Evolutionary conservation across 2,329 filamentous ascomycete species (phyloP).

Genomic region (Lachnellula suecica): DNA sequence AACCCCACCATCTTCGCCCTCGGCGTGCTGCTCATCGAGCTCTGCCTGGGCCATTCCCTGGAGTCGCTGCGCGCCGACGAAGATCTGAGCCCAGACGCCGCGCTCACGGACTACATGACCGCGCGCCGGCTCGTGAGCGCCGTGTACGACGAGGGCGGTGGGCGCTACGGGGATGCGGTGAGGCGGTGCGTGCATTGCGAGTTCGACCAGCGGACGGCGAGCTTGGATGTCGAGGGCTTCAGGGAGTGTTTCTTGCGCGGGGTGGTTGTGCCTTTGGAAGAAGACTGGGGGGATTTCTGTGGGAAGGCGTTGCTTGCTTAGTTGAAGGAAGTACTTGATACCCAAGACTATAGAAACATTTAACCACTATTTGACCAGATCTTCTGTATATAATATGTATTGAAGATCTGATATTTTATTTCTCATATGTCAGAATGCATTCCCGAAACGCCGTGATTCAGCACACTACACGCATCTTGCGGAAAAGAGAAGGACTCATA

Average conservation of each 20-base stretch:
- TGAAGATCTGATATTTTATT: no score
- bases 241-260: not conserved
- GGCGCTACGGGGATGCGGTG: conserved; percentile 3
- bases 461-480: no score
- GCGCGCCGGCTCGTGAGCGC: conserved; percentile 1
- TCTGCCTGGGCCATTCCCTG: not conserved
- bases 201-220: conserved; percentile 1
- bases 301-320: no score
- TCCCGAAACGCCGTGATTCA: no score
- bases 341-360: no score
- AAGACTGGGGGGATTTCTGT: conserved; percentile 3
- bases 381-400: no score
- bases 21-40: conserved; percentile 1
- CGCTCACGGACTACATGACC: conserved; percentile 4
- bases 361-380: no score
- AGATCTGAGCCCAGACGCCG: not conserved
- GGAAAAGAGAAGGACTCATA: no score
- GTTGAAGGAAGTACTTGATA: no score
- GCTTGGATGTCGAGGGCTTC: conserved; percentile 2
- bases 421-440: no score
- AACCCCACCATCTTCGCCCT: conserved; percentile 2
- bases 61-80: not conserved
- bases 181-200: conserved; percentile 4
- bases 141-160: conserved; percentile 2
- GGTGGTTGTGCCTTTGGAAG: conserved; percentile 3